phyloP scores from a whole-genome alignment of 2,329 filamentous ascomycete genomes.

The Talaromyces rugulosus region DNA sequence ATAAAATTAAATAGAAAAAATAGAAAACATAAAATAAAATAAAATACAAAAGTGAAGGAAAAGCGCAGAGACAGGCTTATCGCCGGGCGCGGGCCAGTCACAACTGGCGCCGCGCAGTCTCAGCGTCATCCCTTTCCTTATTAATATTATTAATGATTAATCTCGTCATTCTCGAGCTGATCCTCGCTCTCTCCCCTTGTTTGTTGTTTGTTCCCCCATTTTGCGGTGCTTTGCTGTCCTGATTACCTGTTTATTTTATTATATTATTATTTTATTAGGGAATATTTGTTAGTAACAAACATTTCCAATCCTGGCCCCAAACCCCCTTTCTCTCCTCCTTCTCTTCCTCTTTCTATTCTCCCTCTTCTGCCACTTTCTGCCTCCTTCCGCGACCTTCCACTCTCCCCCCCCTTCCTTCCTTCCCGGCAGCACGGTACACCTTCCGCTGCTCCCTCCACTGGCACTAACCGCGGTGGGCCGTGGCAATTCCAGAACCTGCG shows the following conservation, averaged over 20 bases:
- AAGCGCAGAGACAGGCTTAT: no score
- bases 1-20: not conserved
- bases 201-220: not conserved
- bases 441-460: not conserved
- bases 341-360: not conserved
- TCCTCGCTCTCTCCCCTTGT: not conserved
- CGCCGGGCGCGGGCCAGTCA: not conserved
- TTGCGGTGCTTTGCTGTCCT: no score
- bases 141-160: not conserved
- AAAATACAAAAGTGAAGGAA: not conserved
- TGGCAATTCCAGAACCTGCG: slow-evolving; percentile 2
- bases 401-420: not conserved
- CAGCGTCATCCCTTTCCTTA: not conserved
- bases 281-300: not conserved
- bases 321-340: not conserved
- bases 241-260: no score
- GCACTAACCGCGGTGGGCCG: not conserved
- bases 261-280: not conserved
- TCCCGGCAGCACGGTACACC: not conserved
- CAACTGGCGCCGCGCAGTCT: not conserved
- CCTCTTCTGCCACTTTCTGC: not conserved
- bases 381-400: not conserved
- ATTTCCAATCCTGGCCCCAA: not conserved
- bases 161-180: not conserved
- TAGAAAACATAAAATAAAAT: not conserved